These are phyloP conservation scores for Cornus suecica DNA, from an alignment of 148 eudicot species.

Conservation along the genomic window DNA sequence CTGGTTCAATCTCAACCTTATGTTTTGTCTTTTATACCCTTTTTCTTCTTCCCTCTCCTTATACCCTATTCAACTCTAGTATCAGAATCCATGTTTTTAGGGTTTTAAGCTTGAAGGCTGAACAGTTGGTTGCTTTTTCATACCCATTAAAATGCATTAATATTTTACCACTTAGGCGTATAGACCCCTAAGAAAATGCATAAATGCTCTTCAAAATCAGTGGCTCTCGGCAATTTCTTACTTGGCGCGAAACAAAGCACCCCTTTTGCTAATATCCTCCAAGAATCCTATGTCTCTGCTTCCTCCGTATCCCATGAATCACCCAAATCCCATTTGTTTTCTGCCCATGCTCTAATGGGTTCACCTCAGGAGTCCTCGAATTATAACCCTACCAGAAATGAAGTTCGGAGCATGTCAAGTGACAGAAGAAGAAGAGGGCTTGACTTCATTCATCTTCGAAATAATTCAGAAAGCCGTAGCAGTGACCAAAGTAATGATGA, in stretches of 20 bases:
- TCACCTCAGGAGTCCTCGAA: constrained; percentile 3
- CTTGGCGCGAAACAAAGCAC: constrained; percentile 10
- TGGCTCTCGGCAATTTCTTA: constrained; percentile 14
- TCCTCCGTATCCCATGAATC: constrained; percentile 5
- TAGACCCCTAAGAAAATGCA: constrained; percentile 30
- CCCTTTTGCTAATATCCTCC: constrained; percentile 14
- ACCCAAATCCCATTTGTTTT: neutral
- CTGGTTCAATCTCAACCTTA: too few species aligned
- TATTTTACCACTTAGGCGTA: neutral
- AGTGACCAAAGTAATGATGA: constrained; percentile 45
- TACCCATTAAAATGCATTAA: neutral
- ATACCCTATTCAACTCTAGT: neutral
- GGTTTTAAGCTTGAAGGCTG: neutral
- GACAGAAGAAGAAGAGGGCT: constrained; percentile 24
- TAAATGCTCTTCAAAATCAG: constrained; percentile 32
- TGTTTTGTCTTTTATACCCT: too few species aligned
- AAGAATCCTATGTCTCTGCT: constrained; percentile 12
- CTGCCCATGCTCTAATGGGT: constrained; percentile 4
- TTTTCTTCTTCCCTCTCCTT: neutral
- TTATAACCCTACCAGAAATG: constrained; percentile 6
- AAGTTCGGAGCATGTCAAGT: neutral
- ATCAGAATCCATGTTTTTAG: neutral
- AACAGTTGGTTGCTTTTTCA: neutral
- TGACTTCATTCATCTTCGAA: constrained; percentile 42
- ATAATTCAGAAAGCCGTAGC: constrained; percentile 14